phyloP scores from a whole-genome alignment of 208 protist species.

The Leishmania martiniquensis region DNA sequence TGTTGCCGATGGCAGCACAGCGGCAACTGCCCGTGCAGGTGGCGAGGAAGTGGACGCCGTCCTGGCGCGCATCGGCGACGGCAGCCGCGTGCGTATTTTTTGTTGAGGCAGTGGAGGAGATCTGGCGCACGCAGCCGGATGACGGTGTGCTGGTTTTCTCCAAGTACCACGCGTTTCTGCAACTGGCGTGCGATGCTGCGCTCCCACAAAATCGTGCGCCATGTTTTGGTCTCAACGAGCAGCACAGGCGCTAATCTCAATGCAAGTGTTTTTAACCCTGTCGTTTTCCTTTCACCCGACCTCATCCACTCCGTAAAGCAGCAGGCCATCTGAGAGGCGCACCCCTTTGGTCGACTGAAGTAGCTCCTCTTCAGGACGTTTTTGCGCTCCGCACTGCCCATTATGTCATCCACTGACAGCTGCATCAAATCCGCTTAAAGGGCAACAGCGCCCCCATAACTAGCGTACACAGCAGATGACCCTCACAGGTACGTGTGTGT shows the following conservation, averaged over 20 bases:
- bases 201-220: constrained; percentile 37
- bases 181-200: constrained; percentile 25
- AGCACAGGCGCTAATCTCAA: constrained; percentile 66
- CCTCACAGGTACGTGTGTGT: no score
- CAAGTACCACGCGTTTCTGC: constrained; percentile 44
- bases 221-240: constrained; percentile 57
- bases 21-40: not conserved
- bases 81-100: constrained; percentile 40
- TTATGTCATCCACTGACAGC: constrained; percentile 43
- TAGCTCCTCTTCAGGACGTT: constrained; percentile 49
- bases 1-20: not conserved
- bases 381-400: constrained; percentile 51
- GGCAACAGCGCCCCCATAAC: no score
- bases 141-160: constrained; percentile 59
- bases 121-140: constrained; percentile 30
- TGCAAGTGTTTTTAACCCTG: constrained; percentile 69
- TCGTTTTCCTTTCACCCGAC: constrained; percentile 75
- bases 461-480: no score
- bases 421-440: no score
- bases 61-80: constrained; percentile 31
- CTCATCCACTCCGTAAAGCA: constrained; percentile 71
- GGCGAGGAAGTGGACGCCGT: constrained; percentile 15
- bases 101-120: constrained; percentile 36
- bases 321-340: constrained; percentile 78
- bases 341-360: constrained; percentile 92